Conservation (phyloP, 2,329 filamentous ascomycete species). For the Colletotrichum echinochloae region DNA sequence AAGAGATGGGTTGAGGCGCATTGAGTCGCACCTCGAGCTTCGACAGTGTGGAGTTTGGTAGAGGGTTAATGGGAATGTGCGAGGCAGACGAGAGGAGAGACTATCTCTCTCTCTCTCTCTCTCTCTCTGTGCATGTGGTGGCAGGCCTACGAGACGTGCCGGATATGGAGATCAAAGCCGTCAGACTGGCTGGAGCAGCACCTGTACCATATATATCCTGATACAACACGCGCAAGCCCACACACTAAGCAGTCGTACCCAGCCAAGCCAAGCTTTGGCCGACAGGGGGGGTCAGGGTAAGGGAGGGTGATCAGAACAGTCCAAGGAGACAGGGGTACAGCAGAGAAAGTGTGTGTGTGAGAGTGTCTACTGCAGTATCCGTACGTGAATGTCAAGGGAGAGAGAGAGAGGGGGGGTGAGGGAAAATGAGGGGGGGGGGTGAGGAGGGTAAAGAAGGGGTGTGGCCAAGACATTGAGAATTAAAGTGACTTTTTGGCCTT, state of each 20-base stretch:
- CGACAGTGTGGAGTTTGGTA: constrained; percentile 32
- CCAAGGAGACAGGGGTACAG: constrained; percentile 9
- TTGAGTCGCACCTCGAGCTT: constrained; percentile 38
- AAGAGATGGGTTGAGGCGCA: constrained; percentile 33
- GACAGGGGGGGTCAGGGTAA: constrained; percentile 38
- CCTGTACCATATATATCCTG: constrained; percentile 44
- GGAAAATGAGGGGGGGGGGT: neutral
- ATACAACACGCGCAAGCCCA: constrained; percentile 42
- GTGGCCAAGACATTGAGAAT: neutral
- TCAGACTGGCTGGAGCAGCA: constrained; percentile 40
- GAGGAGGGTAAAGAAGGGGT: neutral
- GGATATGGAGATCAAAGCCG: constrained; percentile 41
- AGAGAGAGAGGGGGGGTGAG: neutral
- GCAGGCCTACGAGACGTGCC: constrained; percentile 47
- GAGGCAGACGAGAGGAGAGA: no score
- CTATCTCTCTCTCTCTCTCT: no score
- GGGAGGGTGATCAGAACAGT: constrained; percentile 8
- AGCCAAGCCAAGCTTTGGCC: constrained; percentile 37
- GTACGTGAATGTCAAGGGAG: no score
- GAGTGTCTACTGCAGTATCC: no score
- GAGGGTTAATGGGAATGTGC: constrained; percentile 3
- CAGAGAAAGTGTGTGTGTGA: constrained; percentile 2
- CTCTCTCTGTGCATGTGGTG: no score
- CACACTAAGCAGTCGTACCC: constrained; percentile 36
- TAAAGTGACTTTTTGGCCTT: constrained; percentile 33